phyloP scores from a whole-genome alignment of 257 asterid species.

The Rehmannia glutinosa region DNA sequence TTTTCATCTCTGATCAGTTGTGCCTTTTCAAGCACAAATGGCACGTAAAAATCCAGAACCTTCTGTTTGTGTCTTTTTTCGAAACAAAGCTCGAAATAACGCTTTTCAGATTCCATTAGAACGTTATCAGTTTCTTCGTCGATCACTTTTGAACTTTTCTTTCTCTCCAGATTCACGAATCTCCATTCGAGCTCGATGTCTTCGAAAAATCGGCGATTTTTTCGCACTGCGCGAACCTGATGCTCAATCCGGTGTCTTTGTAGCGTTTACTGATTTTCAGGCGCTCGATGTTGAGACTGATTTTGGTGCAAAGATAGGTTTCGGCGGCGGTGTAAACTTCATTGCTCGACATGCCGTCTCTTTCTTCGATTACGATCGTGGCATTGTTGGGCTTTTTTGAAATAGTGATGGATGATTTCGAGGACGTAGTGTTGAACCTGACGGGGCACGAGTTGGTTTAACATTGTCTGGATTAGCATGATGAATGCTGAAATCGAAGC shows the following conservation, averaged over 20 bases:
- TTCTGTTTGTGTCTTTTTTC: constrained; percentile 30
- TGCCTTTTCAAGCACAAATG: constrained; percentile 40
- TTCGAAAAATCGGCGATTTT: constrained; percentile 33
- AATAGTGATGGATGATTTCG: constrained; percentile 27
- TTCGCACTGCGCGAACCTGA: constrained; percentile 49
- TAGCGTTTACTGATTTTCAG: constrained; percentile 50
- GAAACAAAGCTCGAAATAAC: constrained; percentile 55
- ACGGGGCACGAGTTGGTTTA: constrained; percentile 55
- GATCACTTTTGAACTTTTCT: constrained; percentile 18
- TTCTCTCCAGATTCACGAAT: constrained; percentile 31
- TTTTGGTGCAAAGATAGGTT: constrained; percentile 44
- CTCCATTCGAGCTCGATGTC: constrained; percentile 49
- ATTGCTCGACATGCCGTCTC: constrained; percentile 54
- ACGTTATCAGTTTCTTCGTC: constrained; percentile 19
- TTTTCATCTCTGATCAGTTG: constrained; percentile 27
- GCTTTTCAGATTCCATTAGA: constrained; percentile 25
- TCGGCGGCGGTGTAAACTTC: constrained; percentile 57
- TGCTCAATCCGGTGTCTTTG: constrained; percentile 29
- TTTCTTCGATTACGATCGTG: constrained; percentile 47
- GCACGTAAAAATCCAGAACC: constrained; percentile 47
- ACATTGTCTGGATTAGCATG: constrained; percentile 48
- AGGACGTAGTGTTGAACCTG: constrained; percentile 34
- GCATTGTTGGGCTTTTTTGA: constrained; percentile 12
- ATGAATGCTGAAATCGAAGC: constrained; percentile 56
- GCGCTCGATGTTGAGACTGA: constrained; percentile 36